Evolutionary conservation across 192 early-diverging fungal genomes (phyloP), one percentile per base, ranked within the genome.

Genomic region (Coemansia interrupta): DNA sequence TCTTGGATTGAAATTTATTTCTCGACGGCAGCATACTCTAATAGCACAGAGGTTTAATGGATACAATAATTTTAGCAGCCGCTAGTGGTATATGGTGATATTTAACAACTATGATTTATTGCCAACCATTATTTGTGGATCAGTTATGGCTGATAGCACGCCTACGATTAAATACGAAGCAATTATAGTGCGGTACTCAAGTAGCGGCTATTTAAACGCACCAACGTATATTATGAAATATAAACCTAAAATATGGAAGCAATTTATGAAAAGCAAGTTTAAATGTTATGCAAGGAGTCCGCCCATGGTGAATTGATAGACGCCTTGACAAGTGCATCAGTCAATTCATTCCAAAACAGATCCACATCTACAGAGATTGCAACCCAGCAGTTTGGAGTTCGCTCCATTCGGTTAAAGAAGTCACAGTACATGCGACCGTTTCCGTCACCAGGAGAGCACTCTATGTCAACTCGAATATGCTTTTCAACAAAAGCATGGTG

Each of bases 291-390:
- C 9, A 5, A 2, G 1, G 3, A 7, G 6, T 36, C 32, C 6
- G 32, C 32, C 32, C 32, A 49, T 0, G 47, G 47, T 17, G 62
- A 64, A 0, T 50, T 4, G 20, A 23, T 32, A 8, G 54, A 54
- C 7, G 62, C 62, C 1, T 30, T 29, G 2, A 57, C 48, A 32
- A 66, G 23, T 0, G 70, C 59, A 4, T 23, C 60, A 4, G 66
- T 30, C 70, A 72, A 66, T 5, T 41, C 36, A 19, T 65, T 42
- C 70, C 70, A 72, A 49, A 72, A 72, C 15, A 22, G 32, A 23
- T 53, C 48, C 2, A 54, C 24, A 26, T 66, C 60, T 13, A 66
- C 58, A 2, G 70, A 18, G 0, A 60, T 72, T 4, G 70, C 20
- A 4, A 72, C 48, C 59, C 59, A 65, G 57, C 62, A 64, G 54